A percentile compares a stretch with the other conserved stretches of the same genome.
Conservation (phyloP, 2,329 filamentous ascomycete species). For the Davidsoniella virescens region DNA sequence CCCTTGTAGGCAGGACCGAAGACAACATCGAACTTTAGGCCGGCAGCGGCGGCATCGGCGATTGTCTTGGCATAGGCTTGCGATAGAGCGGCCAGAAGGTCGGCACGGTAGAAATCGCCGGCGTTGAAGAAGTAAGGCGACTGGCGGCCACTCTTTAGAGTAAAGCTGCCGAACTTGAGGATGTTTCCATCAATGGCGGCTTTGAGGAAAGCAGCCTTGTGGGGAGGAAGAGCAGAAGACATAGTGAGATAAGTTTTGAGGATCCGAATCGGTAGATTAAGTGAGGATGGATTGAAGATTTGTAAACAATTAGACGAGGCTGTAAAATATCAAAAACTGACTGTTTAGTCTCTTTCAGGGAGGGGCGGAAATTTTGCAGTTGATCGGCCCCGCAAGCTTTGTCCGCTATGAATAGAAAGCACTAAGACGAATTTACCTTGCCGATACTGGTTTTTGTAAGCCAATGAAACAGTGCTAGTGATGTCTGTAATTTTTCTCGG, state of each 20-base stretch:
- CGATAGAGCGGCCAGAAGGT: constrained; percentile 61
- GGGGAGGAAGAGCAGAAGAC: constrained; percentile 34
- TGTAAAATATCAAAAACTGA: background rate
- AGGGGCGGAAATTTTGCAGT: constrained; percentile 5
- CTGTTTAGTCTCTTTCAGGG: background rate
- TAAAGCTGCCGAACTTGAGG: constrained; percentile 69
- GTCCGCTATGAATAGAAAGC: too few relatives aligned
- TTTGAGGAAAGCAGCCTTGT: constrained; percentile 59
- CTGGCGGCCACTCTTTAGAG: constrained; percentile 77
- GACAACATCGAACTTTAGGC: constrained; percentile 59
- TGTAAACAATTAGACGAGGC: background rate
- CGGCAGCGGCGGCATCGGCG: constrained; percentile 27
- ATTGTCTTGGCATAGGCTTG: constrained; percentile 63
- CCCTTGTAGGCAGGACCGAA: constrained; percentile 96
- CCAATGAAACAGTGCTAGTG: too few relatives aligned
- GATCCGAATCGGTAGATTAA: background rate
- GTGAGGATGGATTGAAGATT: background rate
- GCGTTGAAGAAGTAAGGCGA: constrained; percentile 99
- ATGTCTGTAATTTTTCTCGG: too few relatives aligned
- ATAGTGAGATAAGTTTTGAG: constrained; percentile 19
- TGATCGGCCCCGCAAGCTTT: background rate
- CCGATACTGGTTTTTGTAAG: too few relatives aligned
- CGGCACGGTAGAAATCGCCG: constrained; percentile 70
- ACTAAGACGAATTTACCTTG: too few relatives aligned
- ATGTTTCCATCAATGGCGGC: constrained; percentile 52